These are phyloP conservation scores for Ganoderma sp. DNA, from an alignment of 1,284 basidiomycete genomes.

Conservation along the genomic window DNA sequence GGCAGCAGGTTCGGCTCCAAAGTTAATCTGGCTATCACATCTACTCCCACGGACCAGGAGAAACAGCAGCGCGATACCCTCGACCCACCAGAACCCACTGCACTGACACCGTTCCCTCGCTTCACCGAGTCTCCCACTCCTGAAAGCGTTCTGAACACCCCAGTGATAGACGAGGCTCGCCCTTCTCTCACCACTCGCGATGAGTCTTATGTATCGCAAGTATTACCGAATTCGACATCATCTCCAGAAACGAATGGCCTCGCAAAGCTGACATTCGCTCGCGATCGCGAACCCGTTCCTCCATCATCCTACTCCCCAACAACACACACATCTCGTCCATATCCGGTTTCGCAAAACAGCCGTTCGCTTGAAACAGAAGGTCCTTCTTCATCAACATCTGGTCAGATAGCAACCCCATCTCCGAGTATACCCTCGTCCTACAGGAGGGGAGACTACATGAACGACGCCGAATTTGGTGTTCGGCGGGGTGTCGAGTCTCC, in stretches of 20 bases:
- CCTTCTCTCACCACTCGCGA: constrained; percentile 24
- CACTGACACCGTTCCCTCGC: constrained; percentile 29
- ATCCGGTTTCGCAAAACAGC: neutral
- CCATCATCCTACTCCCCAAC: constrained; percentile 16
- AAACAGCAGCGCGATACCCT: constrained; percentile 3
- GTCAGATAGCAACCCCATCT: constrained; percentile 1
- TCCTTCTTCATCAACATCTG: neutral
- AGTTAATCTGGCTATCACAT: neutral
- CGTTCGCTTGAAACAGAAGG: constrained; percentile 7
- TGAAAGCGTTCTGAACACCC: constrained; percentile 20
- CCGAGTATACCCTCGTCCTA: constrained; percentile 22
- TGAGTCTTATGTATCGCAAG: constrained; percentile 16
- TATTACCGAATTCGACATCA: neutral
- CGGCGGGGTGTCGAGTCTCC: constrained; percentile 28
- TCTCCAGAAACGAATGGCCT: neutral
- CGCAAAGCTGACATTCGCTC: constrained; percentile 9
- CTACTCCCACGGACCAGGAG: constrained; percentile 6
- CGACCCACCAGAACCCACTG: constrained; percentile 23
- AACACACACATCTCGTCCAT: constrained; percentile 4
- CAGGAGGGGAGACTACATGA: constrained; percentile 43
- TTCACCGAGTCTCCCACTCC: constrained; percentile 35
- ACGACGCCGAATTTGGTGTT: constrained; percentile 47
- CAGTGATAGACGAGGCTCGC: constrained; percentile 25
- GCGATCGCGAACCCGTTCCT: neutral
- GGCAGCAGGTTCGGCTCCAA: constrained; percentile 22